Conservation (phyloP, 164 flowering plant species). For the Magnolia officinalis region DNA sequence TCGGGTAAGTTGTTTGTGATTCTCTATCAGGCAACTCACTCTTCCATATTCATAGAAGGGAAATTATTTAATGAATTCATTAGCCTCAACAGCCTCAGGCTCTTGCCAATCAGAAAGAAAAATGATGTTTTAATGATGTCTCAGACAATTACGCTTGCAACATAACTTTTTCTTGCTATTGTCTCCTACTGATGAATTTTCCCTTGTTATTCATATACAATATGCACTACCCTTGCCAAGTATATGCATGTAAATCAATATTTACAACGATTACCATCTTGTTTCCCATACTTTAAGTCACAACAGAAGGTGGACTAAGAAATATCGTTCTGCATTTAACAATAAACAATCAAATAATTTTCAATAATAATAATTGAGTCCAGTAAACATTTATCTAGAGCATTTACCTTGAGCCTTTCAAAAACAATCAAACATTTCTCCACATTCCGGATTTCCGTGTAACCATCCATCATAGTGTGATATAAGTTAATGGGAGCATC, state of each 20-base stretch:
- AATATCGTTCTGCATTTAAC: too few relatives aligned
- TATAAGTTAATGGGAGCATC: slow-evolving; percentile 87
- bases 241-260: too few relatives aligned
- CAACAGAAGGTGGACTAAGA: background rate
- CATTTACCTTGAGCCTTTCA: slow-evolving; percentile 72
- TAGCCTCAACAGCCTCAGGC: too few relatives aligned
- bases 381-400: background rate
- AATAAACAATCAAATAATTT: too few relatives aligned
- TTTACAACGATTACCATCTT: too few relatives aligned
- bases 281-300: too few relatives aligned
- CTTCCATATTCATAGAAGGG: too few relatives aligned
- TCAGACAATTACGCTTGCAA: background rate
- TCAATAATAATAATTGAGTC: background rate
- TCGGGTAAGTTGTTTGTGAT: too few relatives aligned
- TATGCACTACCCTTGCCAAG: too few relatives aligned
- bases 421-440: slow-evolving; percentile 80
- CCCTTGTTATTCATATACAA: background rate
- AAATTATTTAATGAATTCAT: too few relatives aligned
- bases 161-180: background rate
- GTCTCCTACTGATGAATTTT: background rate
- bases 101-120: background rate
- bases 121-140: background rate
- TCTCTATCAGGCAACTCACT: too few relatives aligned
- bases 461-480: slow-evolving; percentile 99
- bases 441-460: slow-evolving; percentile 74